Percentiles rank a stretch among this genome's conserved stretches.
Conservation (phyloP, 768 basidiomycete genomes). For the Agrocybe praecox region DNA sequence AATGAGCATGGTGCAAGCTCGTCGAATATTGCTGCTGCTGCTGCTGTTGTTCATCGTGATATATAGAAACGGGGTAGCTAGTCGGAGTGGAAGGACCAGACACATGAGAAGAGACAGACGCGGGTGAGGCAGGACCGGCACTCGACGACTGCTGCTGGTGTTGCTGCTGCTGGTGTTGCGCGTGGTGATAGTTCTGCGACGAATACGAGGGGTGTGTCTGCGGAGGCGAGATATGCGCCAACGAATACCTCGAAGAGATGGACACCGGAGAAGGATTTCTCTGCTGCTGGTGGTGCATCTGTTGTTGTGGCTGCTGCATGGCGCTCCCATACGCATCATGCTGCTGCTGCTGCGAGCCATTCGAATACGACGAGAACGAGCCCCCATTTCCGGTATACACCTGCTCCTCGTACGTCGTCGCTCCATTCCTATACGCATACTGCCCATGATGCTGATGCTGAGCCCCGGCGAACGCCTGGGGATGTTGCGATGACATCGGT, state of each 20-base stretch:
- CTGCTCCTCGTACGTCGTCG: constrained; percentile 49
- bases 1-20: no score
- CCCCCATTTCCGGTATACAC: constrained; percentile 15
- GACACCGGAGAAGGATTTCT: constrained; percentile 29
- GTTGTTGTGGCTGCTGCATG: constrained; percentile 13
- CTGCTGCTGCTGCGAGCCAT: constrained; percentile 26
- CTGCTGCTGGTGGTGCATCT: constrained; percentile 9
- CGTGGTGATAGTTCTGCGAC: no score
- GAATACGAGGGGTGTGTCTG: constrained; percentile 38
- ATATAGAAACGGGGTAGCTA: constrained; percentile 23
- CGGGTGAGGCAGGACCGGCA: constrained; percentile 49
- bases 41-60: no score
- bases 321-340: constrained; percentile 26
- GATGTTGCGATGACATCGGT: constrained; percentile 24
- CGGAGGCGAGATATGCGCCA: constrained; percentile 62
- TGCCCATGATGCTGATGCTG: no score
- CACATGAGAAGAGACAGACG: constrained; percentile 45
- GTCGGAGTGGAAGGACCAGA: constrained; percentile 48
- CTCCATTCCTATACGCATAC: constrained; percentile 42
- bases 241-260: constrained; percentile 56
- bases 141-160: constrained; percentile 36
- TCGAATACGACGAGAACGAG: constrained; percentile 37
- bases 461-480: constrained; percentile 2
- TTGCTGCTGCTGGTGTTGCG: constrained; percentile 12
- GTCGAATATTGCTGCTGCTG: no score